Evolutionary conservation across 1,139 yeast genomes (phyloP).

Genomic region (Maudiozyma humilis): DNA sequence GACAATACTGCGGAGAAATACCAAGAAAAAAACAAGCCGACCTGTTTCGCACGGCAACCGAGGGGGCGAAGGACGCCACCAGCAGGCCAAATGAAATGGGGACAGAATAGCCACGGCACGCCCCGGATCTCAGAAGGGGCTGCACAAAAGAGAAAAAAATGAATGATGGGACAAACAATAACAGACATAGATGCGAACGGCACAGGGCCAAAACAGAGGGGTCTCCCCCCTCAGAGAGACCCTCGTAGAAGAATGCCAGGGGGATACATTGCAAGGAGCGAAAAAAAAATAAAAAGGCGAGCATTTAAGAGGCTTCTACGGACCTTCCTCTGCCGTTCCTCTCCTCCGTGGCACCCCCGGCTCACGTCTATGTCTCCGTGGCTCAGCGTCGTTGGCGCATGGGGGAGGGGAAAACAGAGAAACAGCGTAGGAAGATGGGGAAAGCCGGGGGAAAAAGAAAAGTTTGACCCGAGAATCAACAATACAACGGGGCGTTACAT

Average conservation of each 20-base stretch:
- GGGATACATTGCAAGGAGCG: background rate
- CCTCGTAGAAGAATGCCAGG: background rate
- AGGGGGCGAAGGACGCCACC: background rate
- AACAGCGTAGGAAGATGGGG: too few species aligned
- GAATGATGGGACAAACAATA: background rate
- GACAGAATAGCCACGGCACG: background rate
- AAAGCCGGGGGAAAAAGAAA: too few species aligned
- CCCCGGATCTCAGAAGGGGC: background rate
- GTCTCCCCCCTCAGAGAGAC: background rate
- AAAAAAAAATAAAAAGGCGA: background rate
- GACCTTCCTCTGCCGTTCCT: background rate
- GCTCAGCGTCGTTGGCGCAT: too few species aligned
- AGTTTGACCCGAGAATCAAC: too few species aligned
- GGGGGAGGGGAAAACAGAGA: too few species aligned
- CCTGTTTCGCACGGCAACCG: background rate
- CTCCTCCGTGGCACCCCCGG: background rate
- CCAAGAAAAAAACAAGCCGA: background rate
- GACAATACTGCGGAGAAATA: background rate
- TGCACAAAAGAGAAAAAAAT: background rate
- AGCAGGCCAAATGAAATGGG: background rate
- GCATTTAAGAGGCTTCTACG: background rate
- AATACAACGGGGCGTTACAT: too few species aligned
- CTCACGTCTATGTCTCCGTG: too few species aligned
- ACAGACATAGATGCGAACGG: background rate
- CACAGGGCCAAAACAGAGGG: too few species aligned